Percentiles rank a stretch among this genome's conserved stretches.
These are phyloP conservation scores for Pyrenophora tritici-repentis DNA, from an alignment of 2,329 filamentous ascomycete species.

Conservation along the genomic window DNA sequence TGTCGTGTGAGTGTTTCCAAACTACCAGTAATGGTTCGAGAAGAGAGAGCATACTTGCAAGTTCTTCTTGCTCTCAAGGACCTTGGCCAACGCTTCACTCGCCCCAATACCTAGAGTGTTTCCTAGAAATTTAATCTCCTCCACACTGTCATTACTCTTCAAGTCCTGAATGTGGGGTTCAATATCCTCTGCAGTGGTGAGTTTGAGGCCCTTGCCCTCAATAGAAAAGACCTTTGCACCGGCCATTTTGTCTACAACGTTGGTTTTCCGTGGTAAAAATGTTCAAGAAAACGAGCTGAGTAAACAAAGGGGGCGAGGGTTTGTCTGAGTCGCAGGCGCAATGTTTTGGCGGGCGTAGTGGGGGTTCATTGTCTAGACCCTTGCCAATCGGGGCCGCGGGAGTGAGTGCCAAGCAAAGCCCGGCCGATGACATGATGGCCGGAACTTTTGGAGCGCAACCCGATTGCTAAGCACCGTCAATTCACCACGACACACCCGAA, in stretches of 20 bases:
- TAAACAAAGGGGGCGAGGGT: conserved; percentile 1
- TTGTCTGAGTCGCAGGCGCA: conserved; percentile 11
- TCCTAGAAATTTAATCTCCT: conserved; percentile 83
- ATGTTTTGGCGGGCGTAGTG: conserved; percentile 38
- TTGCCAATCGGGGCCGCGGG: conserved; percentile 14
- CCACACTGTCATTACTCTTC: conserved; percentile 71
- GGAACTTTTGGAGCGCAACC: conserved; percentile 12
- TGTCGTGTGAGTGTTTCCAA: conserved; percentile 37
- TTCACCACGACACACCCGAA: conserved; percentile 23
- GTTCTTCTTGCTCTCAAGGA: conserved; percentile 81
- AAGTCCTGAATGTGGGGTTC: conserved; percentile 81
- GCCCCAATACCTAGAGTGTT: conserved; percentile 93
- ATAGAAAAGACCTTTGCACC: conserved; percentile 77
- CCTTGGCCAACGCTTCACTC: conserved; percentile 80
- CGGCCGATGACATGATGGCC: conserved; percentile 25
- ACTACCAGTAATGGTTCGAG: not conserved
- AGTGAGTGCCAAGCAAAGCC: conserved; percentile 29
- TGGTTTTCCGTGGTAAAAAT: conserved; percentile 4
- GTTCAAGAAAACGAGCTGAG: conserved; percentile 8
- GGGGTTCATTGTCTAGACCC: conserved; percentile 32
- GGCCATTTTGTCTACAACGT: conserved; percentile 46
- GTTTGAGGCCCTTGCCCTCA: conserved; percentile 89
- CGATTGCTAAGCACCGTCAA: conserved; percentile 36
- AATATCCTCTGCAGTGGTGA: conserved; percentile 85
- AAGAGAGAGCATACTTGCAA: conserved; percentile 63